These are phyloP conservation scores for Hanseniaspora vineae DNA, from an alignment of 805 yeast species.

Conservation along the genomic window DNA sequence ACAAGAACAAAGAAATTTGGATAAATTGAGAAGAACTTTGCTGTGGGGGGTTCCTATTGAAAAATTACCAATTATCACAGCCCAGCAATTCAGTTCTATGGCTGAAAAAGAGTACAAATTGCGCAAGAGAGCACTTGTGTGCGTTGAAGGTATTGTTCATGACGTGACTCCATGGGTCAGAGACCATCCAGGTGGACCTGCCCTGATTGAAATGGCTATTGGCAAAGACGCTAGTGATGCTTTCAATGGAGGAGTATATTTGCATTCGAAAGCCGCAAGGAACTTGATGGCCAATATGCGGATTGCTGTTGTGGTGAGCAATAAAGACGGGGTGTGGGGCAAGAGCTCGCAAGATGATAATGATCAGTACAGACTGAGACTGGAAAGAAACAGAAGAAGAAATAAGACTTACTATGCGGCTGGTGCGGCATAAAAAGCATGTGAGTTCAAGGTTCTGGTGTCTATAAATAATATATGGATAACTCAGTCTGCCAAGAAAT, in stretches of 20 bases:
- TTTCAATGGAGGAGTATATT: slow-evolving; percentile 89
- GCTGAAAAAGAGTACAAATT: slow-evolving; percentile 31
- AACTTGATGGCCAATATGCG: slow-evolving; percentile 89
- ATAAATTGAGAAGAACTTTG: slow-evolving; percentile 59
- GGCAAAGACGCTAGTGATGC: slow-evolving; percentile 94
- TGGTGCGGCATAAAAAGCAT: slow-evolving; percentile 13
- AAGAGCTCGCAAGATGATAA: slow-evolving; percentile 8
- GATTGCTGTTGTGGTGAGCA: slow-evolving; percentile 71
- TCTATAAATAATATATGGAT: slow-evolving; percentile 1
- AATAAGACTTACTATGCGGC: slow-evolving; percentile 18
- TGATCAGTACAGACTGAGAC: slow-evolving; percentile 8
- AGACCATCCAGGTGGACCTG: slow-evolving; percentile 89
- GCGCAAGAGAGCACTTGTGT: slow-evolving; percentile 46
- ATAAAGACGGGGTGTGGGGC: slow-evolving; percentile 23
- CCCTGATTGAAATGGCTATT: slow-evolving; percentile 63
- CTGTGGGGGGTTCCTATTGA: slow-evolving; percentile 95
- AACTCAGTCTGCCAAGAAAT: slow-evolving; percentile 11
- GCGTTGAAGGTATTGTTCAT: slow-evolving; percentile 84
- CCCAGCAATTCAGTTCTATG: slow-evolving; percentile 33
- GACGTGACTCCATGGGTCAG: slow-evolving; percentile 84
- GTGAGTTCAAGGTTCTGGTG: no score
- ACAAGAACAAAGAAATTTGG: slow-evolving; percentile 67
- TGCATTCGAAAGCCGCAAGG: slow-evolving; percentile 87
- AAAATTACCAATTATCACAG: slow-evolving; percentile 57
- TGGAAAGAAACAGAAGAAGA: slow-evolving; percentile 8